Evolutionary conservation across 75 land plant genomes (phyloP).

Genomic region (Sequoiadendron giganteum): DNA sequence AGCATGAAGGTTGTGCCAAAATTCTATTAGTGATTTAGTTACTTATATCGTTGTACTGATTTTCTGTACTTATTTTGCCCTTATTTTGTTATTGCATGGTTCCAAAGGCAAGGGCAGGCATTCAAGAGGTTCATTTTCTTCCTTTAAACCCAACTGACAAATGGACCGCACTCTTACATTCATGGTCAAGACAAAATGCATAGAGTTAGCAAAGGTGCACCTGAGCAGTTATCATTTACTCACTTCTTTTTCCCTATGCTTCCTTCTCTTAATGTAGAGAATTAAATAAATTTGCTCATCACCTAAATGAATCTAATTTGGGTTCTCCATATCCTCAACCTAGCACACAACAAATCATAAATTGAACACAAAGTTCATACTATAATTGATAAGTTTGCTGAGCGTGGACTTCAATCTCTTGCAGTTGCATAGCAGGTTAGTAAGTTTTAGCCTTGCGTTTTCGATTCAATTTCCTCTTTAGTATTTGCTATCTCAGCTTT

Average conservation of each 20-base stretch:
- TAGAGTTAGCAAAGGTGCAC: conserved; percentile 61
- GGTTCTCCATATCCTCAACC: conserved; percentile 34
- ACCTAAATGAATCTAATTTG: not conserved
- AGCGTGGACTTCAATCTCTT: conserved; percentile 50
- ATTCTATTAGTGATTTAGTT: not conserved
- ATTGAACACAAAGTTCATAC: conserved; percentile 38
- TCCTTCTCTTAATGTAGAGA: not conserved
- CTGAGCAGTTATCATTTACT: conserved; percentile 37
- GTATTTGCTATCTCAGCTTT: not conserved
- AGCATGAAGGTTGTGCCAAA: conserved; percentile 1
- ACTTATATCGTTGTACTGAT: not conserved
- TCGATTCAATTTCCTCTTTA: not conserved
- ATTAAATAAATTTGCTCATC: not conserved
- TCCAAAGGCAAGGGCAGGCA: not conserved
- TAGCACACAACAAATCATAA: conserved; percentile 44
- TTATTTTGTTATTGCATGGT: not conserved
- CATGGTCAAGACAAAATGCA: conserved; percentile 39
- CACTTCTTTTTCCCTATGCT: not conserved
- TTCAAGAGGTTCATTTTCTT: no score
- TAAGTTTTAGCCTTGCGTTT: not conserved
- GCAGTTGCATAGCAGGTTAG: conserved; percentile 53
- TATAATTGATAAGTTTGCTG: conserved; percentile 52
- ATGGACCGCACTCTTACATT: not conserved
- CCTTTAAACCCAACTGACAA: no score
- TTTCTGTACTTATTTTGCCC: not conserved